Conservation (phyloP, 805 yeast species). For the Candida xiaguanensis region DNA sequence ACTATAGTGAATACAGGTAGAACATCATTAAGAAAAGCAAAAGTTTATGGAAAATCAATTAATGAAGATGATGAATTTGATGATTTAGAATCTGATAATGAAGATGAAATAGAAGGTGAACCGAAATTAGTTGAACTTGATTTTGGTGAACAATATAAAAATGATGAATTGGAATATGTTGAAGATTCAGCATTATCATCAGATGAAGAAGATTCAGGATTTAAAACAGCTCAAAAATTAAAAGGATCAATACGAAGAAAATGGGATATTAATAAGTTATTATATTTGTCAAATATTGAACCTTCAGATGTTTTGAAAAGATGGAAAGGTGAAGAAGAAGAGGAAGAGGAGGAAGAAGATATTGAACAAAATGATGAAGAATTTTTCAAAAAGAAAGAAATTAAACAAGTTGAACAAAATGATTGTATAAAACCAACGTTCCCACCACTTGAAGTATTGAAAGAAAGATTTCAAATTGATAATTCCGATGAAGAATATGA, state of each 20-base stretch:
- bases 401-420: slow-evolving; percentile 22
- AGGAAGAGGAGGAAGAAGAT: slow-evolving; percentile 38
- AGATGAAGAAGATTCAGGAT: slow-evolving; percentile 32
- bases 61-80: slow-evolving; percentile 45
- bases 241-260: slow-evolving; percentile 49
- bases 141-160: slow-evolving; percentile 33
- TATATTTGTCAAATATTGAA: slow-evolving; percentile 74
- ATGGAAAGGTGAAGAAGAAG: slow-evolving; percentile 57
- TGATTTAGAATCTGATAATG: slow-evolving; percentile 38
- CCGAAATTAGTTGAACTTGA: slow-evolving; percentile 48
- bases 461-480: slow-evolving; percentile 41
- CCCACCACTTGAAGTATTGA: slow-evolving; percentile 41
- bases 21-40: slow-evolving; percentile 57
- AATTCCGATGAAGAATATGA: slow-evolving; percentile 36
- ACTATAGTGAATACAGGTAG: slow-evolving; percentile 52
- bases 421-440: slow-evolving; percentile 36
- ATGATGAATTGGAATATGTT: slow-evolving; percentile 38
- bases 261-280: slow-evolving; percentile 79
- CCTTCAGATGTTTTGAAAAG: slow-evolving; percentile 70
- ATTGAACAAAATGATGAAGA: slow-evolving; percentile 42
- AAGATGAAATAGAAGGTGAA: slow-evolving; percentile 36
- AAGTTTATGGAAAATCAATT: slow-evolving; percentile 51
- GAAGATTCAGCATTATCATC: slow-evolving; percentile 47
- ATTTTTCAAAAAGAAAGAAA: slow-evolving; percentile 51
- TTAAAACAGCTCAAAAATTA: slow-evolving; percentile 57